Base-by-base conservation (phyloP, 192 early-diverging fungal species). In the Coemansia sp. region DNA sequence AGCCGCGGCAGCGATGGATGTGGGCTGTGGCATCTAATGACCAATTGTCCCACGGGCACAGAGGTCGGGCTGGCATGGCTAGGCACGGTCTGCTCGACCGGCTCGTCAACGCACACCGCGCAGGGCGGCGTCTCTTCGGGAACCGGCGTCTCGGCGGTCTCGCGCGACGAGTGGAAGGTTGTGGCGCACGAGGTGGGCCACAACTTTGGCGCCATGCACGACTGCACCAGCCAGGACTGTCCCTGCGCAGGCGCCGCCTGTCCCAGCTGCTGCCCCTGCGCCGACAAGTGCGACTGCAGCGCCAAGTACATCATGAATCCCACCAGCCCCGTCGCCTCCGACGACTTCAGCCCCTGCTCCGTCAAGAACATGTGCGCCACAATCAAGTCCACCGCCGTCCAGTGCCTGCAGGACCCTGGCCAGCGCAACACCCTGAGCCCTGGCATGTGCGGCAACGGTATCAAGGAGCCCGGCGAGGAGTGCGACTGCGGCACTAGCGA, bases 141-240 rank as follows among this genome's bases (percentile, higher is more conserved):
- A 18, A 89, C 92, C 0, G 96, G 90, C 41, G 89, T 98, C 2
- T 94, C 92, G 18, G 91, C 94, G 0, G 86, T 88, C n/a, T 88
- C 87, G 18, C 85, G 88, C n/a, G 89, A 89, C 62, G 92, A 95
- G 74, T 98, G 94, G 94, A 94, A 94, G 81, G 90, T 95, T 5
- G 89, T 96, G 11, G 96, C 96, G 26, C 96, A 98, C 71, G 96
- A 96, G 77, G 88, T 96, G 72, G 94, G 95, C 23, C 95, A 96
- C 68, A 88, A 88, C 44, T 92, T 92, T 78, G 94, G 95, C 43
- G 95, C 95, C 2, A 85, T 85, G 58, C 95, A 98, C 71, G 96
- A 98, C 72, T 98, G 96, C 67, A 91, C 87, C 3, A 44, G 71
- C 21, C 56, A 71, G 18, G 82, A 85, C n/a, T 95, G 94, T 51